Conservation (phyloP, 352 stramenopile genomes). For the Globisporangium orthogonon region DNA sequence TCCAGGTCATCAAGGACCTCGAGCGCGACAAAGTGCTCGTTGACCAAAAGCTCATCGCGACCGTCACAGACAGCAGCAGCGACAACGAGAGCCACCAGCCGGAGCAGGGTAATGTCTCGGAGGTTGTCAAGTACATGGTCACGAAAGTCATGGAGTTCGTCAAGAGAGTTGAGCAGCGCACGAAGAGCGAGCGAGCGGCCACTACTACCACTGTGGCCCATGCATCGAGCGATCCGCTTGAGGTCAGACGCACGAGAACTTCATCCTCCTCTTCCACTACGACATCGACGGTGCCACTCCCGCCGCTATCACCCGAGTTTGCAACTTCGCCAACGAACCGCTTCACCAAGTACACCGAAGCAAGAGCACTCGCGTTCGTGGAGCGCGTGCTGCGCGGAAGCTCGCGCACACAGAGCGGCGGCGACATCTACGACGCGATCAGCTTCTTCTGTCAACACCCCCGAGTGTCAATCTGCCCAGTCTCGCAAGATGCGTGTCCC, state of each 20-base stretch:
- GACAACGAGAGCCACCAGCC: slow-evolving; percentile 12
- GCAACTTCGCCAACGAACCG: slow-evolving; percentile 26
- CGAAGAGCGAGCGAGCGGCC: slow-evolving; percentile 2
- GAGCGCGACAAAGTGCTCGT: slow-evolving; percentile 59
- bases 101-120: slow-evolving; percentile 34
- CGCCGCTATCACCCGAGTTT: neutral
- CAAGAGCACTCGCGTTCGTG: slow-evolving; percentile 54
- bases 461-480: slow-evolving; percentile 52
- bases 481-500: slow-evolving; percentile 56
- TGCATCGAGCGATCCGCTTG: neutral
- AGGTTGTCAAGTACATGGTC: slow-evolving; percentile 59
- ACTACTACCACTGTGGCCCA: neutral
- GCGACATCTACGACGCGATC: slow-evolving; percentile 80
- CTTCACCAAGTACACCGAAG: slow-evolving; percentile 36
- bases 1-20: slow-evolving; percentile 77
- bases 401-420: slow-evolving; percentile 64
- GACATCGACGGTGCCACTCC: no score
- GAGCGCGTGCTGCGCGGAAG: slow-evolving; percentile 64
- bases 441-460: slow-evolving; percentile 62
- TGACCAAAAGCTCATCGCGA: slow-evolving; percentile 40
- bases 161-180: slow-evolving; percentile 7
- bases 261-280: neutral
- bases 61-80: neutral
- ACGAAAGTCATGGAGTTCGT: slow-evolving; percentile 40
- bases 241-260: neutral